Evolutionary conservation across 192 early-diverging fungal species (phyloP), one percentile per base, ranked within the genome.

Genomic region (Umbelopsis sp.): DNA sequence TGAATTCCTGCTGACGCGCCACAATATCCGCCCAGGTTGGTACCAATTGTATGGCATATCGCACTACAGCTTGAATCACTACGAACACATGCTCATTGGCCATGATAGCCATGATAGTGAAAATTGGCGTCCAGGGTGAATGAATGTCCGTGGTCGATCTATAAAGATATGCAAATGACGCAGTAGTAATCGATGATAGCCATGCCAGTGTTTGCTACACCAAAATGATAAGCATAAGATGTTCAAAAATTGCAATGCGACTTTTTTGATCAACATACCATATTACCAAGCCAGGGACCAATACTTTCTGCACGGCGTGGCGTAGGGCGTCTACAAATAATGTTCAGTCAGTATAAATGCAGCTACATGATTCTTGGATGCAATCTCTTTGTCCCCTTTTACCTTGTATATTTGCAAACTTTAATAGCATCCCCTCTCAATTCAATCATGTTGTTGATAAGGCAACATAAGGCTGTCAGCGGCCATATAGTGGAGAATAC

Each of bases 401-500:
- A 78, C 66, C 91, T 84, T 7, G 87, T 85, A 50, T 90, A 85
- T 46, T 84, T 89, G 72, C 91, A 91, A 67, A 98, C 88, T 78
- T 98, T 98, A 77, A 94, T 87, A 0, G 95, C 95, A 77, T 98
- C 95, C 9, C 90, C 85, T 52, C 97, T 85, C 61, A 98, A 77
- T 84, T 98, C 95, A 37, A 97, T 70, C 86, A 90, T 94, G 81
- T 98, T 97, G 80, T 97, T 97, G 35, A 97, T 45, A 45, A 95
- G 80, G 37, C 91, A 91, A 18, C 87, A 88, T 47, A 97, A 71
- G 7, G 94, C 88, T 2, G 94, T 90, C 69, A 95, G 83, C 3
- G 95, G 92, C 94, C 93, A 97, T 9, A 91, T 87, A 0, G 89
- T 80, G 23, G 91, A 92, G 77, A 98, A 98, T 68, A 96, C 81